Evolutionary conservation across 2,329 filamentous ascomycete genomes (phyloP).

Genomic region (Aspergillus versicolor): DNA sequence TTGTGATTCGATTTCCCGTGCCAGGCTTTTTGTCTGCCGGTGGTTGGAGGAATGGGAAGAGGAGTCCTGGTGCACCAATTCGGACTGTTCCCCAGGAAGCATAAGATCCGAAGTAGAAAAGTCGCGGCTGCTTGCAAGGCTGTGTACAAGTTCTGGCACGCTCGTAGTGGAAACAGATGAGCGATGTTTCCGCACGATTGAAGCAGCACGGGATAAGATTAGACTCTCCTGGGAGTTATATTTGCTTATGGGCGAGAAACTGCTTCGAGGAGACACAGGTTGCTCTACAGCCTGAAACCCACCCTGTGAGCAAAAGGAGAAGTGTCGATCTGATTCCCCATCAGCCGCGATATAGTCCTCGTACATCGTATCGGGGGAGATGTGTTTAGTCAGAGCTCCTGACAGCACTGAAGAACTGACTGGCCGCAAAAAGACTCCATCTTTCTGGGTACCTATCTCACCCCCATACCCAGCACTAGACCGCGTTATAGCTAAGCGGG

Average conservation of each 20-base stretch:
- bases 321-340: conserved; percentile 48
- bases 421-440: conserved; percentile 33
- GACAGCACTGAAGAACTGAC: conserved; percentile 32
- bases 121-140: conserved; percentile 42
- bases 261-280: conserved; percentile 46
- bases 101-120: conserved; percentile 27
- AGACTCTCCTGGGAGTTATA: conserved; percentile 59
- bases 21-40: conserved; percentile 39
- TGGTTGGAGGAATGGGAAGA: conserved; percentile 25
- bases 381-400: conserved; percentile 31
- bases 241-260: conserved; percentile 54
- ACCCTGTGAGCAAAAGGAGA: conserved; percentile 45
- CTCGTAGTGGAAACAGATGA: conserved; percentile 48
- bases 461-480: conserved; percentile 28
- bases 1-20: conserved; percentile 32
- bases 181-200: conserved; percentile 47
- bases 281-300: conserved; percentile 42
- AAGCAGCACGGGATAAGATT: conserved; percentile 51
- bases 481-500: conserved; percentile 32
- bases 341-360: conserved; percentile 45
- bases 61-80: conserved; percentile 21
- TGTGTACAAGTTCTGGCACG: conserved; percentile 46
- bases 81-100: conserved; percentile 21
- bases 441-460: conserved; percentile 23
- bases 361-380: conserved; percentile 36